A percentile compares a stretch with the other conserved stretches of the same genome.
These are phyloP conservation scores for Echeveria elegans DNA, from an alignment of 164 flowering plant genomes.

Conservation along the genomic window DNA sequence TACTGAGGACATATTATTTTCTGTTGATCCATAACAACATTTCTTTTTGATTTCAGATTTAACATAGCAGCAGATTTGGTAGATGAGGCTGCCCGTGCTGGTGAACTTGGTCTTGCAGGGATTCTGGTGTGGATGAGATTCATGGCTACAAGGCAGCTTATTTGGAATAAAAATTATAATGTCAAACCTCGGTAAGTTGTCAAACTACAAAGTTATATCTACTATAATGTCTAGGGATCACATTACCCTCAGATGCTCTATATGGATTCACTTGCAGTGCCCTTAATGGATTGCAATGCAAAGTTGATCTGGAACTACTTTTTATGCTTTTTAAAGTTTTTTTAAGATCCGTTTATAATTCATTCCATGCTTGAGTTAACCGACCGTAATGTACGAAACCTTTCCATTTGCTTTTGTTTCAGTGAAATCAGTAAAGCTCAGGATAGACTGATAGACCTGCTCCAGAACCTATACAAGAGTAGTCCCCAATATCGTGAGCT, in stretches of 20 bases:
- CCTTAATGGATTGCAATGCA: not conserved
- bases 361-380: not conserved
- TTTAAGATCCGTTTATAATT: not conserved
- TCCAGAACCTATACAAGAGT: conserved; percentile 52
- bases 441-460: conserved; percentile 83
- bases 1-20: not conserved
- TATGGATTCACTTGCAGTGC: not conserved
- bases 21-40: not conserved
- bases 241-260: not conserved
- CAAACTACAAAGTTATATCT: not conserved
- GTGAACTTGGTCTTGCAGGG: conserved; percentile 86
- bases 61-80: conserved; percentile 90
- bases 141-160: conserved; percentile 96
- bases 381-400: not conserved
- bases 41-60: conserved; percentile 44
- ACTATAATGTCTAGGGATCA: not conserved
- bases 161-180: conserved; percentile 97
- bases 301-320: not conserved
- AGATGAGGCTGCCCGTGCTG: conserved; percentile 62
- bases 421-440: conserved; percentile 97
- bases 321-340: not conserved
- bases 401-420: conserved; percentile 15
- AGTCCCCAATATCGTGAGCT: conserved; percentile 67
- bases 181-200: conserved; percentile 85
- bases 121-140: conserved; percentile 98